Percentiles rank a stretch among this genome's conserved stretches.
These are phyloP conservation scores for Macadamia integrifolia DNA, from an alignment of 164 flowering plant genomes.

Conservation along the genomic window DNA sequence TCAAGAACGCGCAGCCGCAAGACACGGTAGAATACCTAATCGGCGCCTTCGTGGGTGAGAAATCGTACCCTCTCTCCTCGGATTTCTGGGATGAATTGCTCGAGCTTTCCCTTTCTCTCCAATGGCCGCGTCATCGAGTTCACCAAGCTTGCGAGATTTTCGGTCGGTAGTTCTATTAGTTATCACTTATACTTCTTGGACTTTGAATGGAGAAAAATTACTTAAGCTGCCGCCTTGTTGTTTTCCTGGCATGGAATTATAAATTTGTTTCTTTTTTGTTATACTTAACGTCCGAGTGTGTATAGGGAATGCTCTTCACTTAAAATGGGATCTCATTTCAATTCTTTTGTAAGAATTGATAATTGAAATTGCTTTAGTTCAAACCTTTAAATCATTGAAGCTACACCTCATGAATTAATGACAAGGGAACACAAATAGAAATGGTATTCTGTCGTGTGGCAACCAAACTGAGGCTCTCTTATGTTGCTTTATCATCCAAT, in stretches of 20 bases:
- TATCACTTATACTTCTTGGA: too few species aligned
- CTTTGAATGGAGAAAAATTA: too few species aligned
- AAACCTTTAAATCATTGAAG: too few species aligned
- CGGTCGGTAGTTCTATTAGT: constrained; percentile 35
- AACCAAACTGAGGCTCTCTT: background rate
- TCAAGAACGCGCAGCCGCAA: constrained; percentile 36
- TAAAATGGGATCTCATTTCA: too few species aligned
- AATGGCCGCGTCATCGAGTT: constrained; percentile 62
- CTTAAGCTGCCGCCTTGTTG: background rate
- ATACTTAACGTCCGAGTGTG: too few species aligned
- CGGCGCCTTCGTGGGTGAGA: constrained; percentile 67
- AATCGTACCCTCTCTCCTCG: constrained; percentile 65
- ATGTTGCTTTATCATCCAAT: background rate
- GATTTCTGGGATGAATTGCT: constrained; percentile 94
- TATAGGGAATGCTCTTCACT: too few species aligned
- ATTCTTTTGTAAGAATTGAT: too few species aligned
- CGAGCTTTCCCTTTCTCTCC: constrained; percentile 62
- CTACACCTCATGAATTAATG: too few species aligned
- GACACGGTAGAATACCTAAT: constrained; percentile 80
- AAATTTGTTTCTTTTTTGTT: background rate
- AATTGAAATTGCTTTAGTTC: too few species aligned
- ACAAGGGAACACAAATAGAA: too few species aligned
- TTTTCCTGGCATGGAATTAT: background rate
- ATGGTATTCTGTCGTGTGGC: too few species aligned
- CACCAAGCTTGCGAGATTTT: constrained; percentile 63